A percentile compares a stretch with the other conserved stretches of the same genome.
Conservation (phyloP, 2,329 filamentous ascomycete species). For the Colletotrichum sp. region DNA sequence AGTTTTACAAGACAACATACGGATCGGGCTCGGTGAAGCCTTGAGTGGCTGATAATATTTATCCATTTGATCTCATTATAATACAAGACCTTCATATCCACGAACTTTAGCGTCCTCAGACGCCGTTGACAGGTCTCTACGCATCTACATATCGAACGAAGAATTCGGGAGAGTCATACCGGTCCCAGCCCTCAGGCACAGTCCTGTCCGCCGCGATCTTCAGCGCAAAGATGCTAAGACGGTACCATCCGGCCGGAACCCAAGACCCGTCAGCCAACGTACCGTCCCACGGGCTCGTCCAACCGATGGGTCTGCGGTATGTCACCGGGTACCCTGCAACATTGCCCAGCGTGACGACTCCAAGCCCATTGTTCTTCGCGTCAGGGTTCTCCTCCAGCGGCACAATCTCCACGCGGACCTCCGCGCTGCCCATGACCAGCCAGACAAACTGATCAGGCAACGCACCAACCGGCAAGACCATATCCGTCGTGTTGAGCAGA, state of each 20-base stretch:
- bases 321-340: constrained; percentile 1
- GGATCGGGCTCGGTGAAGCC: background rate
- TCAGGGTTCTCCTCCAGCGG: background rate
- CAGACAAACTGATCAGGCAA: constrained; percentile 11
- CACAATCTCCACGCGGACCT: constrained; percentile 14
- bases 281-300: constrained; percentile 46
- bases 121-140: background rate
- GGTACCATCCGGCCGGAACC: constrained; percentile 54
- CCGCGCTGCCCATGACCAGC: constrained; percentile 20
- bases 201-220: constrained; percentile 19
- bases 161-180: constrained; percentile 45
- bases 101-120: background rate
- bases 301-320: background rate
- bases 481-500: background rate
- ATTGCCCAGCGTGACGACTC: constrained; percentile 1
- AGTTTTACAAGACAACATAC: constrained; percentile 9
- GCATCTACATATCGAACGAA: constrained; percentile 43
- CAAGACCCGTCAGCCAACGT: constrained; percentile 50
- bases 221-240: constrained; percentile 35
- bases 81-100: background rate
- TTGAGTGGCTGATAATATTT: background rate
- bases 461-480: background rate
- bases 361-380: constrained; percentile 6
- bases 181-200: constrained; percentile 22
- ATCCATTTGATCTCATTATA: background rate